A percentile compares a stretch with the other conserved stretches of the same genome.
Evolutionary conservation across 495 filamentous ascomycete genomes (phyloP).

Genomic region (Penicillium macrosclerotiorum): DNA sequence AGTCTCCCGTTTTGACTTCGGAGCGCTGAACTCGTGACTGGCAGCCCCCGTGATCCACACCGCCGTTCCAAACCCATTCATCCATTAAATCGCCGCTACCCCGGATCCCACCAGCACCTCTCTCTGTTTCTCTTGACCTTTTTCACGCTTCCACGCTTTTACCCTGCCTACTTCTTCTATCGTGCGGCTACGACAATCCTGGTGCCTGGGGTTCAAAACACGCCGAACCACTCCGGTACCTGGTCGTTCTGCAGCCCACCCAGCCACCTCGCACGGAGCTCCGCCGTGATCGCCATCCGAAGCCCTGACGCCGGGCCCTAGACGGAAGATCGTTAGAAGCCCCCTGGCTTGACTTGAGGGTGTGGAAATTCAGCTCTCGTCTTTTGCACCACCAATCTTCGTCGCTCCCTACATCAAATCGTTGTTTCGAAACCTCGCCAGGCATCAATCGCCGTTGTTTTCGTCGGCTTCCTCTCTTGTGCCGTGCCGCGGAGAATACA

Average conservation of each 20-base stretch:
- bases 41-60: conserved; percentile 29
- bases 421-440: background rate
- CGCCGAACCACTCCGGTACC: background rate
- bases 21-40: conserved; percentile 7
- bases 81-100: conserved; percentile 8
- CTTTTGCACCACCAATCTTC: background rate
- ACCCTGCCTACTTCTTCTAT: background rate
- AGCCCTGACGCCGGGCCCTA: conserved; percentile 20
- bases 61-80: conserved; percentile 14
- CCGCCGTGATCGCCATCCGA: conserved; percentile 22
- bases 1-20: background rate
- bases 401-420: conserved; percentile 1
- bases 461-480: background rate
- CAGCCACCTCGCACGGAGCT: conserved; percentile 20
- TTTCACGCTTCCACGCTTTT: background rate
- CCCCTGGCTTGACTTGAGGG: conserved; percentile 8
- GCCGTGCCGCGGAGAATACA: conserved; percentile 11
- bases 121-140: background rate
- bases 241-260: conserved; percentile 1
- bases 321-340: conserved; percentile 13
- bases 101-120: conserved; percentile 9
- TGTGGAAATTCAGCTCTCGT: background rate
- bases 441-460: background rate
- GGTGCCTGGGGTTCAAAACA: background rate
- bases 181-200: background rate